Evolutionary conservation across 148 eudicot genomes (phyloP), one percentile per base, ranked within the genome.

Genomic region (Pharnaceum exiguum): DNA sequence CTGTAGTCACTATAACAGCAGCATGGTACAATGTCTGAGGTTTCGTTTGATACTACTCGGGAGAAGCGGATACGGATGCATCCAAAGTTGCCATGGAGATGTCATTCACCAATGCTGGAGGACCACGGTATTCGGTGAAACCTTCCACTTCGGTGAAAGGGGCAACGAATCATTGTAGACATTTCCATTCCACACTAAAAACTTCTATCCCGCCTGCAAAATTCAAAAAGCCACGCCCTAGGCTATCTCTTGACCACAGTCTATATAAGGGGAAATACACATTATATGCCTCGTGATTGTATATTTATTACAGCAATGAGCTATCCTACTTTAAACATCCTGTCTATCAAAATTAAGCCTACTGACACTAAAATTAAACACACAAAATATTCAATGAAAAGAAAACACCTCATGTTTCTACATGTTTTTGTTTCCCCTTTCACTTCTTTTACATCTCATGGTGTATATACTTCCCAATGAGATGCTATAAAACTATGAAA

Each of bases 401-500:
- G 18, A 56, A 39, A 35, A 18, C 35, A 22, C 65, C 65, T 44
- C 44, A 10, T 52, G 30, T 54, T 37, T 60, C 60, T 65, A 51
- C 35, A 50, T 42, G 51, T 54, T 58, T 36, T 38, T 66, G 46
- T 40, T 60, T 66, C 55, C 71, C 67, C 61, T 65, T 66, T 52
- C 76, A n/a, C 51, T 12, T 61, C 51, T 48, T 47, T 49, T 55
- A 56, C 71, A 40, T 66, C 13, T 50, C 55, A 55, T 70, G 69
- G 62, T 33, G 61, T 75, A 17, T 71, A 17, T 75, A 56, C 51
- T 15, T 67, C 63, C 62, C 42, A 52, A 30, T 25, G 56, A 51
- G 68, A 55, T 67, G 58, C 68, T 64, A 56, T 67, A 54, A 55
- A 62, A 30, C 68, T 64, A 56, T 67, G 58, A 55, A 62, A 30